A percentile compares a stretch with the other conserved stretches of the same genome.
Conservation (phyloP, 257 asterid species). For the Fraxinus anomala region DNA sequence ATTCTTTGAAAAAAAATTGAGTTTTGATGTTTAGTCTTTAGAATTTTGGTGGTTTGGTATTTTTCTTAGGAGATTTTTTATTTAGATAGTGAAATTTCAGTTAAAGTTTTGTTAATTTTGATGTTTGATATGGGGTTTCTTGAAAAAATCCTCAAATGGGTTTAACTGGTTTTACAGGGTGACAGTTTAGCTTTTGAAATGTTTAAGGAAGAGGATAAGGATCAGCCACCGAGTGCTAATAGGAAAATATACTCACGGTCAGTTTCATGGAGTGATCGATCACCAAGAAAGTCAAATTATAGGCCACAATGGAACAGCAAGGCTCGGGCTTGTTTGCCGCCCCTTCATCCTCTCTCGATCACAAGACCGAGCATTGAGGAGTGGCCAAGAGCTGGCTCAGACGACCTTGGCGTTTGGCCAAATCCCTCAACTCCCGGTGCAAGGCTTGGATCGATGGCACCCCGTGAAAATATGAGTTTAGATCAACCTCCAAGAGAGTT, state of each 20-base stretch:
- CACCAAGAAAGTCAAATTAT: conserved; percentile 55
- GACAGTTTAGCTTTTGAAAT: conserved; percentile 43
- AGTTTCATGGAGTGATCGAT: conserved; percentile 71
- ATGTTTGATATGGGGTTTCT: conserved; percentile 31
- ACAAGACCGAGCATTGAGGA: conserved; percentile 61
- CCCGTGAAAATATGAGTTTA: conserved; percentile 44
- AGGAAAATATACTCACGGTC: conserved; percentile 68
- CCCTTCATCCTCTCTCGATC: conserved; percentile 90
- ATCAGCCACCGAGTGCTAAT: conserved; percentile 44
- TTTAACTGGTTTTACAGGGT: conserved; percentile 48
- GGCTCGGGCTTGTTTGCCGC: conserved; percentile 87
- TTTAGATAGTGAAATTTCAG: conserved; percentile 13
- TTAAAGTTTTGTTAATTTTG: conserved; percentile 17
- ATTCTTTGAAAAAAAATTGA: neutral
- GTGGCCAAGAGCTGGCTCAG: conserved; percentile 93
- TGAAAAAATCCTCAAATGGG: conserved; percentile 31
- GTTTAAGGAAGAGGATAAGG: conserved; percentile 65
- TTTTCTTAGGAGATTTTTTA: conserved; percentile 19
- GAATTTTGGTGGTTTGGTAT: conserved; percentile 20
- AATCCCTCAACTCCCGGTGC: conserved; percentile 78
- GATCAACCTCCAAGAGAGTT: conserved; percentile 54
- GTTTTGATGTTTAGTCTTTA: conserved; percentile 18
- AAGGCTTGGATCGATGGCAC: conserved; percentile 51
- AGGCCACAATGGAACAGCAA: conserved; percentile 86
- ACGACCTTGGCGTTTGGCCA: conserved; percentile 89